These are phyloP conservation scores for Phytophthora gonapodyides DNA, from an alignment of 352 stramenopile species.

Conservation along the genomic window DNA sequence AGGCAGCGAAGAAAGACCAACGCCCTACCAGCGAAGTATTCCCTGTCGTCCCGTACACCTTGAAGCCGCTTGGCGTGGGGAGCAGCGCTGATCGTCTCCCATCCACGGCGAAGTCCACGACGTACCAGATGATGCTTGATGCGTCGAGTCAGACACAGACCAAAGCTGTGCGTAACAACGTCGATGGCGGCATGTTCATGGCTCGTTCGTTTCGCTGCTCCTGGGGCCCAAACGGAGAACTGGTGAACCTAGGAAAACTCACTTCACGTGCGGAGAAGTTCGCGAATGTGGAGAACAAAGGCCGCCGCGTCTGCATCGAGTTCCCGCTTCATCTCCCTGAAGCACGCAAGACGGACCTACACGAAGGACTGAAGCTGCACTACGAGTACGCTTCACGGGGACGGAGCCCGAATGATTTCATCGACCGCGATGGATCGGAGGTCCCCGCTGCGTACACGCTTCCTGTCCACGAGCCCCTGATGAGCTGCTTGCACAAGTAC, in stretches of 20 bases:
- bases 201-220: constrained; percentile 82
- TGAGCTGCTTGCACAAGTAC: constrained; percentile 69
- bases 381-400: constrained; percentile 52
- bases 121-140: constrained; percentile 72
- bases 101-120: constrained; percentile 52
- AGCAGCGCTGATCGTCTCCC: constrained; percentile 32
- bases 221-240: constrained; percentile 76
- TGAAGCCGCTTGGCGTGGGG: constrained; percentile 37
- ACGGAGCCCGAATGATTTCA: constrained; percentile 26
- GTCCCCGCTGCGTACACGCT: constrained; percentile 49
- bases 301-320: constrained; percentile 50
- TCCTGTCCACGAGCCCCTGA: constrained; percentile 50
- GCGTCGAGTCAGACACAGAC: constrained; percentile 38
- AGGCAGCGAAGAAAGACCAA: constrained; percentile 27
- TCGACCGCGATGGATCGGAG: constrained; percentile 36
- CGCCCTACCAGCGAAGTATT: constrained; percentile 43
- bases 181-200: constrained; percentile 76
- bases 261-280: constrained; percentile 31
- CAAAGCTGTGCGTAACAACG: constrained; percentile 50
- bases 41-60: constrained; percentile 32
- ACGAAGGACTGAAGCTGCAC: constrained; percentile 64
- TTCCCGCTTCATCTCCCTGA: constrained; percentile 49
- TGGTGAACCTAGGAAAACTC: constrained; percentile 67
- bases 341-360: constrained; percentile 45
- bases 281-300: constrained; percentile 23